Evolutionary conservation across 768 basidiomycete genomes (phyloP).

Genomic region (Naganishia vishniacii): DNA sequence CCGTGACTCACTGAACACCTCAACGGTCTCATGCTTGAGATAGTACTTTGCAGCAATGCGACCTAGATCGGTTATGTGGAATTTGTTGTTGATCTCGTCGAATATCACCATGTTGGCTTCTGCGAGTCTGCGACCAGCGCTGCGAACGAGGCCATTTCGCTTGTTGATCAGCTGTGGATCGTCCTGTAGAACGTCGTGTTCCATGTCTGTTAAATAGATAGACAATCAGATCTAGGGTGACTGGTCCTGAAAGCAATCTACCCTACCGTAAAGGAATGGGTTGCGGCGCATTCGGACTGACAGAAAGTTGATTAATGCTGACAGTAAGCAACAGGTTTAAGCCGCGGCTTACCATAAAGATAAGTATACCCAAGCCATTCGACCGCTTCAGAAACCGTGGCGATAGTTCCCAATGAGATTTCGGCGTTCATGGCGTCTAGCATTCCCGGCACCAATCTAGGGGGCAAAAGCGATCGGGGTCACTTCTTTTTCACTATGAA

Average conservation of each 20-base stretch:
- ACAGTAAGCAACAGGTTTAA: no score
- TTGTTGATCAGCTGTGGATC: constrained; percentile 70
- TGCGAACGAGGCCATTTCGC: constrained; percentile 62
- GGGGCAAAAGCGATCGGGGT: no score
- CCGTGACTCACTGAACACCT: constrained; percentile 62
- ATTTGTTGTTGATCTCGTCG: constrained; percentile 57
- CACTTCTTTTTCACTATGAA: background rate
- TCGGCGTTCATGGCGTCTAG: constrained; percentile 91
- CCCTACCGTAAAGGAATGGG: constrained; percentile 72
- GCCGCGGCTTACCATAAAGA: constrained; percentile 59
- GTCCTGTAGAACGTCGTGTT: constrained; percentile 61
- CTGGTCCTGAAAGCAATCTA: no score
- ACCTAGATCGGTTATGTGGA: constrained; percentile 82
- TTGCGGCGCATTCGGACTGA: constrained; percentile 84
- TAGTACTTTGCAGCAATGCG: constrained; percentile 96
- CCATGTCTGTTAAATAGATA: constrained; percentile 63
- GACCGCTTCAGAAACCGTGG: constrained; percentile 75
- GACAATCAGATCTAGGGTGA: no score
- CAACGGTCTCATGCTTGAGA: constrained; percentile 75
- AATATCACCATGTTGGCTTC: constrained; percentile 75
- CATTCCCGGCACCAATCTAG: constrained; percentile 72
- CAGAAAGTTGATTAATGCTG: background rate
- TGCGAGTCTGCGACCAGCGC: constrained; percentile 64
- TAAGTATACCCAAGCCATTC: constrained; percentile 97
- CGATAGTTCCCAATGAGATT: constrained; percentile 86